Evolutionary conservation across 306 rosid genomes (phyloP), one percentile per base, ranked within the genome.

Genomic region (Malus orientalis): DNA sequence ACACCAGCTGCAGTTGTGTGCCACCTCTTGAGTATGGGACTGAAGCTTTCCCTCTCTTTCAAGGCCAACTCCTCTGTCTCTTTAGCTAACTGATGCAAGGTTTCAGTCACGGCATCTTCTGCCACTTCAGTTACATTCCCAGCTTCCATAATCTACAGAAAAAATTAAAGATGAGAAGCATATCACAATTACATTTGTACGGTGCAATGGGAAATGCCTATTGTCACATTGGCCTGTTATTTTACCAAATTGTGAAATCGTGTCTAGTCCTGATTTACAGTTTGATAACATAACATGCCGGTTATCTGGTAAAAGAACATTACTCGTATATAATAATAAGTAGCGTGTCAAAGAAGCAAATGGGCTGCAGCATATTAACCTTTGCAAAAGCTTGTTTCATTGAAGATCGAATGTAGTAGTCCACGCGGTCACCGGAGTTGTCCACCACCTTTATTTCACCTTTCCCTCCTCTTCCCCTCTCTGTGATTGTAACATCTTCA

Each of bases 41-140:
- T 95, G 40, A 79, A 95, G 79, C 78, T 82, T 53, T 89, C 96
- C 83, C 93, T 88, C 87, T 95, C 99, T 76, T 81, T 95, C 72
- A 74, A 51, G 36, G 97, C 93, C 73, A 90, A 86, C 11, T 85
- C 88, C 62, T 95, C 98, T 5, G 93, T 95, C 64, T 92, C 96
- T 77, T 91, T 82, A 13, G 99, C 98, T 74, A 95, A 70, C 22
- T 87, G 87, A 78, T 91, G 81, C 58, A 95, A 63, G 49, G 83
- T 79, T 55, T 82, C 84, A 30, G 83, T 83, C 51, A 77, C 77
- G n/a, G 82, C 77, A 29, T 85, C 97, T 19, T 84, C 93, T 38
- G 83, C 85, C 20, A 62, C 79, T 72, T 84, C 86, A 49, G 81
- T 92, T 22, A 47, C 62, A 67, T 86, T 83, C 72, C 83, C 86